A percentile compares a stretch with the other conserved stretches of the same genome.
phyloP scores from a whole-genome alignment of 2,329 filamentous ascomycete species.

The Rutstroemia sp. region DNA sequence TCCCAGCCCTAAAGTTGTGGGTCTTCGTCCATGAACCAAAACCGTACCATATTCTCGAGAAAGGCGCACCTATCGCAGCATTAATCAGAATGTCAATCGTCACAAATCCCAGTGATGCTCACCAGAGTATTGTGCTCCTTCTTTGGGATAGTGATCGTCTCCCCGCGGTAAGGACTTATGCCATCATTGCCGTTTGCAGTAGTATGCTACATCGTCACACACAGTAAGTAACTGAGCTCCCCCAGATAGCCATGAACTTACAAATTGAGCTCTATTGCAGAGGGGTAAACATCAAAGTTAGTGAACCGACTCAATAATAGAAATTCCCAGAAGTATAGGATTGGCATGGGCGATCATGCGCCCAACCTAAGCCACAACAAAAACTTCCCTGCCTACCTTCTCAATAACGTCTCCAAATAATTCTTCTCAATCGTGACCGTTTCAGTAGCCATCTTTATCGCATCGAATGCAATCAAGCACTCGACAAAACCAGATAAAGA shows the following conservation, averaged over 20 bases:
- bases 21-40: background rate
- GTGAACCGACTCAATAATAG: too few species aligned
- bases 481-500: background rate
- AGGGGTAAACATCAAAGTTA: background rate
- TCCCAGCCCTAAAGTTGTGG: background rate
- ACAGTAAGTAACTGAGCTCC: background rate
- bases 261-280: constrained; percentile 38
- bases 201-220: constrained; percentile 29
- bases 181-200: constrained; percentile 30
- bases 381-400: constrained; percentile 41
- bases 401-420: constrained; percentile 54
- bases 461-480: background rate
- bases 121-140: constrained; percentile 55
- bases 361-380: background rate
- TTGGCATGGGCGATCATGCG: too few species aligned
- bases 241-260: constrained; percentile 26
- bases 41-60: constrained; percentile 48
- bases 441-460: constrained; percentile 16
- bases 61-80: constrained; percentile 19
- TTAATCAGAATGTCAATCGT: constrained; percentile 1
- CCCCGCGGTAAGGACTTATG: constrained; percentile 26
- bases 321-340: too few species aligned
- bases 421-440: constrained; percentile 51
- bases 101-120: constrained; percentile 19
- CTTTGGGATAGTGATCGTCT: constrained; percentile 48